These are phyloP conservation scores for Tylopilus sp. DNA, from an alignment of 1,284 basidiomycete genomes.

Conservation along the genomic window DNA sequence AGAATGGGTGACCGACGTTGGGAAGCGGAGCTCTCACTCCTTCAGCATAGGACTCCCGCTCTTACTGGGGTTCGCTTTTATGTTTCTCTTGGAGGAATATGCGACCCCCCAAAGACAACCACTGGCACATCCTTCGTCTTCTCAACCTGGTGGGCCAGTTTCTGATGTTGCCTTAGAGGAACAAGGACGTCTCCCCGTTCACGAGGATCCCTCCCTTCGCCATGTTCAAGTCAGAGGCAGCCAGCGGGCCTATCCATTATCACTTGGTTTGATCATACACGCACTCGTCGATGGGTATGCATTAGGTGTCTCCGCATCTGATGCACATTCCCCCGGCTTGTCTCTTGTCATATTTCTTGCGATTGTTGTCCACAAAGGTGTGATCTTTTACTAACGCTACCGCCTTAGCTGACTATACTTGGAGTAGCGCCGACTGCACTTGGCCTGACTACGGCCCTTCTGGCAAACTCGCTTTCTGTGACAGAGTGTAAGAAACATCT, in stretches of 20 bases:
- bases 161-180: slow-evolving; percentile 36
- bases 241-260: slow-evolving; percentile 60
- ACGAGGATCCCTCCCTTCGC: slow-evolving; percentile 11
- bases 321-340: slow-evolving; percentile 41
- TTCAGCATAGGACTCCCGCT: slow-evolving; percentile 68
- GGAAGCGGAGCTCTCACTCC: slow-evolving; percentile 31
- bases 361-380: slow-evolving; percentile 86
- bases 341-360: slow-evolving; percentile 85
- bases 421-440: slow-evolving; percentile 76
- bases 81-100: slow-evolving; percentile 75
- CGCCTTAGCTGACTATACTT: slow-evolving; percentile 5
- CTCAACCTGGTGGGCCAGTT: slow-evolving; percentile 9
- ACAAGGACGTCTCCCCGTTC: slow-evolving; percentile 11
- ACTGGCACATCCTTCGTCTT: slow-evolving; percentile 23
- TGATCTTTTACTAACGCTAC: not conserved
- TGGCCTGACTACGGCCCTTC: slow-evolving; percentile 76
- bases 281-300: slow-evolving; percentile 89
- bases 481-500: slow-evolving; percentile 71
- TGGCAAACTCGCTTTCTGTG: slow-evolving; percentile 68
- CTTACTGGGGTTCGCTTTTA: slow-evolving; percentile 78
- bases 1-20: slow-evolving; percentile 38
- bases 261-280: slow-evolving; percentile 82
- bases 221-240: slow-evolving; percentile 13
- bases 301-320: slow-evolving; percentile 72
- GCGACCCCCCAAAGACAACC: slow-evolving; percentile 45